Evolutionary conservation across 2,329 filamentous ascomycete species (phyloP).

Genomic region (Periconia digitata): DNA sequence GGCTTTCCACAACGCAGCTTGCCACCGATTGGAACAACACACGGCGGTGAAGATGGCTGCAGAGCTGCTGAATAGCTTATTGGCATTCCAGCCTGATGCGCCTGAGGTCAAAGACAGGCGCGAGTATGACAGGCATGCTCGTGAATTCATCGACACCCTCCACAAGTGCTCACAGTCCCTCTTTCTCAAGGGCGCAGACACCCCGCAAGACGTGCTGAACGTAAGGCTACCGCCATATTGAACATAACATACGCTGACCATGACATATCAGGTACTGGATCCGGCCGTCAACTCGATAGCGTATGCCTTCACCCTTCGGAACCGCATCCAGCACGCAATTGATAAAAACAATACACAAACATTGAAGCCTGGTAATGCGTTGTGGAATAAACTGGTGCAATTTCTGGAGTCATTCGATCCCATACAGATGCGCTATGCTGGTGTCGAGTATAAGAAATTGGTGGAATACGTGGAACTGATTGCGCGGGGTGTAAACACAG

Average conservation of each 20-base stretch:
- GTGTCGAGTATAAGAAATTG: slow-evolving; percentile 50
- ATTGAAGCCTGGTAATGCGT: slow-evolving; percentile 45
- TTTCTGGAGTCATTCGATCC: slow-evolving; percentile 56
- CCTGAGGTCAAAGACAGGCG: slow-evolving; percentile 34
- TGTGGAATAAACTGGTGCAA: slow-evolving; percentile 54
- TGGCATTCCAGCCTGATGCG: slow-evolving; percentile 40
- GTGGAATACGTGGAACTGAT: slow-evolving; percentile 44
- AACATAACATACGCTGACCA: slow-evolving; percentile 10
- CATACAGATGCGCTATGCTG: slow-evolving; percentile 57
- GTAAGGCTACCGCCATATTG: slow-evolving; percentile 16
- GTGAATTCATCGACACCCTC: slow-evolving; percentile 38
- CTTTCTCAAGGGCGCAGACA: slow-evolving; percentile 41
- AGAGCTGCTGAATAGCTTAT: slow-evolving; percentile 29
- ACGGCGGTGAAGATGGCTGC: slow-evolving; percentile 23
- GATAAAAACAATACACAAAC: slow-evolving; percentile 42
- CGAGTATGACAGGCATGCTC: slow-evolving; percentile 44
- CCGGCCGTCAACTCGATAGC: slow-evolving; percentile 61
- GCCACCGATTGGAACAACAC: neutral
- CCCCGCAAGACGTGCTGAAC: slow-evolving; percentile 45
- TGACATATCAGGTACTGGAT: slow-evolving; percentile 50
- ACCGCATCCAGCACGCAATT: slow-evolving; percentile 46
- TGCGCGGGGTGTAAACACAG: slow-evolving; percentile 31
- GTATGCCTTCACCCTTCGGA: slow-evolving; percentile 58
- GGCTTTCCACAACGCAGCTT: neutral
- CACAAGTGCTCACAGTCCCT: slow-evolving; percentile 31